These are phyloP conservation scores for Eimeria maxima DNA, from an alignment of 169 alveolate species.

Conservation along the genomic window DNA sequence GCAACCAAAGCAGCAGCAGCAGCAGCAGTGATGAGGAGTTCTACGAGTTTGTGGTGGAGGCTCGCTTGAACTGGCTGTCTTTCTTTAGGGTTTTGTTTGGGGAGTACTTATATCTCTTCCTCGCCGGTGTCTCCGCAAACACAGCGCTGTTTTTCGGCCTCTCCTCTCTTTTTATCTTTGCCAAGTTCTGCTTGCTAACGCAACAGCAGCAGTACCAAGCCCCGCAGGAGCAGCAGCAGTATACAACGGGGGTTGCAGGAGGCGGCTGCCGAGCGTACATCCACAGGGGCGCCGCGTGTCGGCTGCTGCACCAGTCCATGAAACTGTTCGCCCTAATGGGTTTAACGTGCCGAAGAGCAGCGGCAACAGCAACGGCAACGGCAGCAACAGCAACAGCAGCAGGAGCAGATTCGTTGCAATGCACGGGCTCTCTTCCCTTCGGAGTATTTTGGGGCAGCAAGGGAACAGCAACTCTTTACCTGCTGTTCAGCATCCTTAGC, in stretches of 20 bases:
- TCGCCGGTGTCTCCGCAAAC: neutral
- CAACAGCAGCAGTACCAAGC: slow-evolving; percentile 12
- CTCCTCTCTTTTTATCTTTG: neutral
- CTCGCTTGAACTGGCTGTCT: slow-evolving; percentile 34
- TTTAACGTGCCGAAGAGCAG: neutral
- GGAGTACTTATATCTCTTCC: neutral
- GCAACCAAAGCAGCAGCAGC: slow-evolving; percentile 42
- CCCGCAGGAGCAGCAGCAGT: neutral
- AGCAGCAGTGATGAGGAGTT: slow-evolving; percentile 23
- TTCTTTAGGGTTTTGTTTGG: neutral
- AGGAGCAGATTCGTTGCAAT: neutral
- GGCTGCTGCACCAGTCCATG: slow-evolving; percentile 13
- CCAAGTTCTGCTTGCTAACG: neutral
- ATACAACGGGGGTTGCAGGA: neutral
- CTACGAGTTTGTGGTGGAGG: slow-evolving; percentile 46
- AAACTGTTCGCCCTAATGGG: neutral
- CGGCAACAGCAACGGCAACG: neutral
- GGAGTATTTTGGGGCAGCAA: slow-evolving; percentile 42
- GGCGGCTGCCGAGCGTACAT: neutral
- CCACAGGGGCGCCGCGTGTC: neutral
- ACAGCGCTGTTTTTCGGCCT: neutral
- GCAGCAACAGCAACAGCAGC: slow-evolving; percentile 34
- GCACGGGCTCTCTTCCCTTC: neutral
- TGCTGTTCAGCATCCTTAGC: neutral
- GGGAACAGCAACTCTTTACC: neutral